A percentile compares a stretch with the other conserved stretches of the same genome.
These are phyloP conservation scores for Microdochium nivale DNA, from an alignment of 2,329 filamentous ascomycete genomes.

Conservation along the genomic window DNA sequence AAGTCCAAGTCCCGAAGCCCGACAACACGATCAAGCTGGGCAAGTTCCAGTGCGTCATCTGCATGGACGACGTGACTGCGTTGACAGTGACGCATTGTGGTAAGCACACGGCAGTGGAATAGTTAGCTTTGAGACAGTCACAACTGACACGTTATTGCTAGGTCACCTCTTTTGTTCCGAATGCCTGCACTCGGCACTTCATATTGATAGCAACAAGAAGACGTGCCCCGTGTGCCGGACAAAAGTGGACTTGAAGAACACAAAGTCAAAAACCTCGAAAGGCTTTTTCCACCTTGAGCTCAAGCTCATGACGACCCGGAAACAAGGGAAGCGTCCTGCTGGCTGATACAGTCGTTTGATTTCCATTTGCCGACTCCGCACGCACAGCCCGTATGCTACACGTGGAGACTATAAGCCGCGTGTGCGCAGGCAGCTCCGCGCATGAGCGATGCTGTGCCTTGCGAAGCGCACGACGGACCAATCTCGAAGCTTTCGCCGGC, in stretches of 20 bases:
- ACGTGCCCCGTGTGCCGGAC: slow-evolving; percentile 57
- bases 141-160: slow-evolving; percentile 18
- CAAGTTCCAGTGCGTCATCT: slow-evolving; percentile 57
- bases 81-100: slow-evolving; percentile 59
- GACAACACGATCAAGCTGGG: slow-evolving; percentile 44
- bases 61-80: slow-evolving; percentile 52
- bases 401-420: too few species aligned
- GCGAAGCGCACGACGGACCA: too few species aligned
- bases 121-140: slow-evolving; percentile 3
- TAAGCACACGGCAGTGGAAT: slow-evolving; percentile 27
- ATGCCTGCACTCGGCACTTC: slow-evolving; percentile 52
- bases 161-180: slow-evolving; percentile 57
- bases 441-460: too few species aligned
- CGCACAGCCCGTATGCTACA: not conserved
- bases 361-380: not conserved
- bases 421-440: too few species aligned
- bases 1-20: slow-evolving; percentile 33
- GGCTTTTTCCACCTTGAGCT: slow-evolving; percentile 52
- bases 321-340: slow-evolving; percentile 37
- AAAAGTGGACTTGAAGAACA: slow-evolving; percentile 41
- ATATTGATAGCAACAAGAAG: slow-evolving; percentile 45
- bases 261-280: slow-evolving; percentile 30
- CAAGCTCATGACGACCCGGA: slow-evolving; percentile 50
- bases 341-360: not conserved
- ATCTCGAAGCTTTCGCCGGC: too few species aligned